These are phyloP conservation scores for Aegilops umbellulata DNA, from an alignment of 176 grass and related monocot species.

Conservation along the genomic window DNA sequence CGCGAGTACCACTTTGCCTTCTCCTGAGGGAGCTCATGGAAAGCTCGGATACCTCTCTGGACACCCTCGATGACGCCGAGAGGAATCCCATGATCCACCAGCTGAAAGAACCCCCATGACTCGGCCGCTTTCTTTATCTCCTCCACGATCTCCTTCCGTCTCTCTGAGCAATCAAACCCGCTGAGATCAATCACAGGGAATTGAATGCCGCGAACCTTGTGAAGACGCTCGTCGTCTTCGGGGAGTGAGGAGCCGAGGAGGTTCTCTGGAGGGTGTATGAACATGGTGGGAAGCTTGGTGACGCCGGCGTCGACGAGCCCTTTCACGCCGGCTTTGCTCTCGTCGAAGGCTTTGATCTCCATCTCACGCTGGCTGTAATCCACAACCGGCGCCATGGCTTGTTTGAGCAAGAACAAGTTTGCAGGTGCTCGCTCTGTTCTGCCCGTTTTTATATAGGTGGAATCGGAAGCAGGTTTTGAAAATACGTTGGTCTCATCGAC, in stretches of 20 bases:
- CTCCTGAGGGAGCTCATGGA: not conserved
- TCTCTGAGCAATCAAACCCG: not conserved
- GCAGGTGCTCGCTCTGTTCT: not conserved
- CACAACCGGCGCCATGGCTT: not conserved
- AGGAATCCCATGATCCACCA: not conserved
- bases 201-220: not conserved
- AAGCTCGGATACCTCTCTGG: not conserved
- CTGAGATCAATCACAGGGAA: not conserved
- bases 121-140: not conserved
- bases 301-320: not conserved
- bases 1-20: not conserved
- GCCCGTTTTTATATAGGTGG: not conserved
- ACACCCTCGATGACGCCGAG: not conserved
- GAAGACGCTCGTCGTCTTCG: not conserved
- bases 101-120: not conserved
- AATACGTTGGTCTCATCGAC: no score
- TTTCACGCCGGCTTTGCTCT: not conserved
- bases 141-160: not conserved
- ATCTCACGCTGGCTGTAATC: not conserved
- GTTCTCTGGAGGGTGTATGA: not conserved
- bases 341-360: not conserved
- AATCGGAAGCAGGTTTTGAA: not conserved
- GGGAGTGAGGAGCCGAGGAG: not conserved
- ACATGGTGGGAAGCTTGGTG: not conserved
- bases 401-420: not conserved